Percentiles rank a stretch among this genome's conserved stretches.
These are phyloP conservation scores for Coniochaeta sp. DNA, from an alignment of 2,329 filamentous ascomycete genomes.

Conservation along the genomic window DNA sequence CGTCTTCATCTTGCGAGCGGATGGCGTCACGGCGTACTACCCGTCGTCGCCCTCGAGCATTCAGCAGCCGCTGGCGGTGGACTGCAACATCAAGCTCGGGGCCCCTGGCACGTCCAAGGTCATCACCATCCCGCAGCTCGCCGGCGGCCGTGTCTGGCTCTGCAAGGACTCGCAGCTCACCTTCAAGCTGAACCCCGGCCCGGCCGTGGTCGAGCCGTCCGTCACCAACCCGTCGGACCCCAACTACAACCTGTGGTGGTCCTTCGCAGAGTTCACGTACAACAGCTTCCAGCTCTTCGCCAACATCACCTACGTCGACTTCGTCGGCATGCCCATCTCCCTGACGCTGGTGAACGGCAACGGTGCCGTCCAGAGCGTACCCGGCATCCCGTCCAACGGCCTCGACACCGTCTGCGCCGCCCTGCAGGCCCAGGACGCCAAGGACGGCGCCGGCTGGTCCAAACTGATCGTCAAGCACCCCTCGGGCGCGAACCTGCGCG, in stretches of 20 bases:
- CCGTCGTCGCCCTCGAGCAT: slow-evolving; percentile 49
- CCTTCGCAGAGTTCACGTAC: slow-evolving; percentile 64
- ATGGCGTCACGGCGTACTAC: slow-evolving; percentile 59
- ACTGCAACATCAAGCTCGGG: slow-evolving; percentile 60
- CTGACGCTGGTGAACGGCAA: slow-evolving; percentile 41
- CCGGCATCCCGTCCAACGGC: slow-evolving; percentile 39
- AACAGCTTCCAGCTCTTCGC: slow-evolving; percentile 55
- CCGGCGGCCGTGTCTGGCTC: slow-evolving; percentile 68
- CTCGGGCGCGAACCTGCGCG: slow-evolving; percentile 32
- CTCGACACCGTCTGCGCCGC: slow-evolving; percentile 35
- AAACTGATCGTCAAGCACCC: slow-evolving; percentile 37
- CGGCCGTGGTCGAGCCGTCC: slow-evolving; percentile 67
- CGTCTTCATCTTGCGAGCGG: slow-evolving; percentile 55
- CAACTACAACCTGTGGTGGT: slow-evolving; percentile 57
- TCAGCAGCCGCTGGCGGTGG: slow-evolving; percentile 41
- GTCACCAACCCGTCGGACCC: slow-evolving; percentile 58
- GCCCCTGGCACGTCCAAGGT: slow-evolving; percentile 49
- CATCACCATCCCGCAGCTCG: slow-evolving; percentile 62
- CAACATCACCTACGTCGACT: slow-evolving; percentile 71
- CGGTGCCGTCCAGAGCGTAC: slow-evolving; percentile 36
- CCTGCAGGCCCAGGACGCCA: slow-evolving; percentile 35
- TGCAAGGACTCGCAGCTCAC: slow-evolving; percentile 51
- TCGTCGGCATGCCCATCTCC: slow-evolving; percentile 59
- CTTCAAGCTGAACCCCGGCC: slow-evolving; percentile 61
- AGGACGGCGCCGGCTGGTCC: slow-evolving; percentile 44